Base-by-base conservation (phyloP, 306 rosid species). In the Oemleria cerasiformis region DNA sequence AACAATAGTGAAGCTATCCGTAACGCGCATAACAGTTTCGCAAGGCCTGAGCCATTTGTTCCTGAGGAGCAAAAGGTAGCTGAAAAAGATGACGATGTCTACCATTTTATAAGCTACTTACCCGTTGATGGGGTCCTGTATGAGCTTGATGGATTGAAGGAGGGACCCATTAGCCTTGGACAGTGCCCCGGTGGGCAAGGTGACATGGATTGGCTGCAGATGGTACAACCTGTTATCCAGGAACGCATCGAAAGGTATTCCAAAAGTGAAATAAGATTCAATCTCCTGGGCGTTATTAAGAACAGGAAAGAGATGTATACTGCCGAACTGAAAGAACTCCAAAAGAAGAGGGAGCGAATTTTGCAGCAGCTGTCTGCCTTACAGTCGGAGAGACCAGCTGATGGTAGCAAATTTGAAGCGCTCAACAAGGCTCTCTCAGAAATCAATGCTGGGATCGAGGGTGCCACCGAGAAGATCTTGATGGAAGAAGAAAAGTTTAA, bases 111-210 rank as follows among this genome's bases (percentile, higher is more conserved):
- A 79, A 95, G 99, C 83, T 95, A 95, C 77, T 70, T 95, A 71
- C 96, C 99, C 7, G 89, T 91, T 70, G 97, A 91, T 49, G 99
- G 99, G 36, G 86, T 89, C 36, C 81, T 95, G 39, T 95, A 95
- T 75, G 99, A 95, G 83, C 99, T 95, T 58, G 99, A 95, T 72
- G 99, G 99, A 63, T 78, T 95, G 68, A 95, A 95, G 88, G 99
- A 89, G 65, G 99, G 99, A 72, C 99, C 99, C 51, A 86, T 95
- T 66, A 89, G 91, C 88, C 99, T 91, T 60, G 97, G 99, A 43
- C 99, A 77, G 77, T 95, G 97, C 79, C 81, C 96, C 20, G 96
- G 92, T 15, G 86, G 87, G 66, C 97, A 86, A 80, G 90, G 88
- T 69, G 99, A 91, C 70, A 70, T 87, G 44, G 97, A 95, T 59